Percentiles rank a stretch among this genome's conserved stretches.
phyloP scores from a whole-genome alignment of 176 grass and related monocot genomes.

The Cocos nucifera region DNA sequence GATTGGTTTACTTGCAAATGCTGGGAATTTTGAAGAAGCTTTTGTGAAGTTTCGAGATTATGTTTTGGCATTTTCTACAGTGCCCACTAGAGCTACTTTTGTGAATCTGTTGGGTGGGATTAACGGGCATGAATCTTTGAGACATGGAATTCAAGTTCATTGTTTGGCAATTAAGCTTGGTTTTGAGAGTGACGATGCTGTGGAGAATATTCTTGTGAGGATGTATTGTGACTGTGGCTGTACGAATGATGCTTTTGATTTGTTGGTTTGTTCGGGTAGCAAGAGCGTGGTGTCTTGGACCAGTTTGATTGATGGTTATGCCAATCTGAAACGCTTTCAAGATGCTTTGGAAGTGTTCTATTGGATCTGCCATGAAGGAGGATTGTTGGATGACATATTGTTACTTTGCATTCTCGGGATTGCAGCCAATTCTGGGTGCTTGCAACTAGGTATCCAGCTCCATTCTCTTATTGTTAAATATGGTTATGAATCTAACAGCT shows the following conservation, averaged over 20 bases:
- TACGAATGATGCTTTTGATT: background rate
- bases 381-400: slow-evolving; percentile 12
- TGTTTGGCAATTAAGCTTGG: slow-evolving; percentile 2
- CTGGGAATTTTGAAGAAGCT: slow-evolving; percentile 10
- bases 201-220: slow-evolving; percentile 8
- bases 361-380: background rate
- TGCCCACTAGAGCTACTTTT: slow-evolving; percentile 6
- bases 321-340: slow-evolving; percentile 1
- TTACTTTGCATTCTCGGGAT: slow-evolving; percentile 6
- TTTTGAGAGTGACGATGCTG: background rate
- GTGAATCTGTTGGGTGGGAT: slow-evolving; percentile 12
- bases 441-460: slow-evolving; percentile 5
- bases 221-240: background rate
- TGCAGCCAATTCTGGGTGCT: background rate
- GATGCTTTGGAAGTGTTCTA: slow-evolving; percentile 7
- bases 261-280: slow-evolving; percentile 4
- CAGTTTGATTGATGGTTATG: slow-evolving; percentile 4
- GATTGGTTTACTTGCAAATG: slow-evolving; percentile 8
- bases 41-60: slow-evolving; percentile 4
- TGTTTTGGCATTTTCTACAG: background rate
- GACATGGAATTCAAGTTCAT: slow-evolving; percentile 7
- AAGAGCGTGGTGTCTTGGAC: slow-evolving; percentile 10
- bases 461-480: slow-evolving; percentile 3
- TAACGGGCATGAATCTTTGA: background rate
- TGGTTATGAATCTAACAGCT: background rate